These are phyloP conservation scores for Neurospora sp. DNA, from an alignment of 495 filamentous ascomycete genomes.

Conservation along the genomic window DNA sequence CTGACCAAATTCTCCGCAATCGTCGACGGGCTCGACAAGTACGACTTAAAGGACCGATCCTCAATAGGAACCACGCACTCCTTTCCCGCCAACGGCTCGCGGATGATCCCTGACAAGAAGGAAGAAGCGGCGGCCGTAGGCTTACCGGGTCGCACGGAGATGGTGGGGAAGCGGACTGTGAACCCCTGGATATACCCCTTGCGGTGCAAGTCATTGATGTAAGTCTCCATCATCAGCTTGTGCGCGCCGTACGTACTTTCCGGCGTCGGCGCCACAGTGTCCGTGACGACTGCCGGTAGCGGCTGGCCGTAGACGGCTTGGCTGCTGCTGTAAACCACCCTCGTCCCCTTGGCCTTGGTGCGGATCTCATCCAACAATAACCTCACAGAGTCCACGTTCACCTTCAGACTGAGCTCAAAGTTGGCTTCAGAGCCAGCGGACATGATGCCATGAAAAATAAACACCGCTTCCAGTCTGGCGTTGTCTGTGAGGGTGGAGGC, in stretches of 20 bases:
- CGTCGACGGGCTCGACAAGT: conserved; percentile 57
- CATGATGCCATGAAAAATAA: conserved; percentile 83
- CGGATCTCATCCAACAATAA: conserved; percentile 50
- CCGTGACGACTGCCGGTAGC: conserved; percentile 22
- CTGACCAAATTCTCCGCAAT: conserved; percentile 62
- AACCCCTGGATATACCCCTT: conserved; percentile 59
- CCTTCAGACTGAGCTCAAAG: conserved; percentile 59
- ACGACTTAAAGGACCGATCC: conserved; percentile 50
- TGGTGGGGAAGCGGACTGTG: conserved; percentile 61
- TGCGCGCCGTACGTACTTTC: conserved; percentile 66
- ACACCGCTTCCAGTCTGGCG: conserved; percentile 50
- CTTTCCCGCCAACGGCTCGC: conserved; percentile 45
- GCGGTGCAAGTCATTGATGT: conserved; percentile 69
- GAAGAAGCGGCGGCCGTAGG: conserved; percentile 72
- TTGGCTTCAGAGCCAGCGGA: conserved; percentile 65
- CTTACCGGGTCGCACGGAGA: conserved; percentile 62
- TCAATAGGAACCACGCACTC: conserved; percentile 53
- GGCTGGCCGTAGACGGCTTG: conserved; percentile 34
- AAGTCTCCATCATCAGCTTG: conserved; percentile 65
- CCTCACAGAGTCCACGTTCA: conserved; percentile 67
- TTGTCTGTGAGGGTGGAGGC: conserved; percentile 11
- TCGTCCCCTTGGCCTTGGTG: conserved; percentile 40
- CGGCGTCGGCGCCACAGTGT: conserved; percentile 51
- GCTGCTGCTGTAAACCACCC: conserved; percentile 46
- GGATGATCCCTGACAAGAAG: conserved; percentile 63